A percentile compares a stretch with the other conserved stretches of the same genome.
phyloP scores from a whole-genome alignment of 108 stramenopile species.

The Cyclotella distinguenda region DNA sequence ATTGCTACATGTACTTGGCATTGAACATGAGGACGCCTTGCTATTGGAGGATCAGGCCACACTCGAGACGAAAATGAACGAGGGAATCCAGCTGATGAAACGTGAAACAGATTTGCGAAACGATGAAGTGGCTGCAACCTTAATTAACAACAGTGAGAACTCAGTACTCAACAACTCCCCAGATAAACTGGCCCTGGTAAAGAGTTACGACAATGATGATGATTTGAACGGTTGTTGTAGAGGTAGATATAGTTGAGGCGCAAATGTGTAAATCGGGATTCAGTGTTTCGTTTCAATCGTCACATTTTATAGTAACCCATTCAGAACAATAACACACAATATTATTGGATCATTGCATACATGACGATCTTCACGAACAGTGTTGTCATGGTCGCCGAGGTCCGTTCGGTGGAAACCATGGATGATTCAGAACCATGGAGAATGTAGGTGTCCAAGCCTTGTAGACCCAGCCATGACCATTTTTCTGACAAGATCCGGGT shows the following conservation, averaged over 20 bases:
- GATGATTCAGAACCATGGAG: no score
- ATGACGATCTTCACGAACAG: no score
- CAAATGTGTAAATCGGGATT: background rate
- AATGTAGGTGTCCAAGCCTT: no score
- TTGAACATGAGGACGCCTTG: conserved; percentile 64
- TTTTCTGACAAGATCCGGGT: no score
- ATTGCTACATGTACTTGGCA: conserved; percentile 44
- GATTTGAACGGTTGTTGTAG: conserved; percentile 8
- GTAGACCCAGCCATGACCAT: no score
- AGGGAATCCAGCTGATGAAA: conserved; percentile 53
- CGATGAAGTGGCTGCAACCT: background rate
- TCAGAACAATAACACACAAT: no score
- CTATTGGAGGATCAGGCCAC: conserved; percentile 49
- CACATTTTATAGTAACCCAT: no score
- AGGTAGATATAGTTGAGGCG: conserved; percentile 6
- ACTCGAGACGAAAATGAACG: conserved; percentile 51
- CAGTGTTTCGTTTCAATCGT: no score
- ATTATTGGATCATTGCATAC: no score
- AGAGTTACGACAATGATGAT: background rate
- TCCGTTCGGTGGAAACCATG: no score
- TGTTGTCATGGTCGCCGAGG: no score
- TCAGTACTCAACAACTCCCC: background rate
- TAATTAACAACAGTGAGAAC: background rate
- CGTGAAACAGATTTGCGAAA: conserved; percentile 39
- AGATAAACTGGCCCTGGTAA: conserved; percentile 3